Percentiles rank a stretch among this genome's conserved stretches.
phyloP scores from a whole-genome alignment of 192 early-diverging fungal species.

The Glomus cerebriforme region DNA sequence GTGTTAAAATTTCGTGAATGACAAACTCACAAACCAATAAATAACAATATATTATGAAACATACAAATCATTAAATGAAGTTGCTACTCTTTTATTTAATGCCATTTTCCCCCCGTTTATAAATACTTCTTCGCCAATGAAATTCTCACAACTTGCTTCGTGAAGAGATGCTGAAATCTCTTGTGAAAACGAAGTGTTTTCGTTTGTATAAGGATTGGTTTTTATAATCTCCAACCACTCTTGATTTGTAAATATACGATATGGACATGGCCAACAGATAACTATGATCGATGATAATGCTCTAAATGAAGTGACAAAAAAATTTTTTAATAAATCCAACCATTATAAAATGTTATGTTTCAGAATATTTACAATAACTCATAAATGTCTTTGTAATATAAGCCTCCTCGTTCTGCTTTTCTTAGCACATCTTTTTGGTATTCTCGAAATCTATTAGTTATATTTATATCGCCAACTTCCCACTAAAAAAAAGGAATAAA shows the following conservation, averaged over 20 bases:
- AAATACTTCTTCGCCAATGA: conserved; percentile 27
- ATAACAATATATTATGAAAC: conserved; percentile 28
- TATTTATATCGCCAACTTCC: conserved; percentile 1
- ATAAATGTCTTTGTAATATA: conserved; percentile 8
- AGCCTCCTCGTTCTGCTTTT: conserved; percentile 9
- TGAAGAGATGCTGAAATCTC: conserved; percentile 34
- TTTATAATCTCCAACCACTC: conserved; percentile 31
- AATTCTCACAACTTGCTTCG: conserved; percentile 28
- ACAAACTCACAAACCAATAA: background rate
- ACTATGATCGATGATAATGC: conserved; percentile 35
- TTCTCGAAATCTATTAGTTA: conserved; percentile 19
- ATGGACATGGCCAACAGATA: conserved; percentile 31
- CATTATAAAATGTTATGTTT: conserved; percentile 23
- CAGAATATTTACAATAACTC: conserved; percentile 21
- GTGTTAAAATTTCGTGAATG: conserved; percentile 5
- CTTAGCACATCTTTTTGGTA: conserved; percentile 17
- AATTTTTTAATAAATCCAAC: conserved; percentile 22
- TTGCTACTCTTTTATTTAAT: conserved; percentile 28
- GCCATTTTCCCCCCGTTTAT: conserved; percentile 26
- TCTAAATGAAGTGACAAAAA: conserved; percentile 32
- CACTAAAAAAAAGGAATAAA: conserved; percentile 19
- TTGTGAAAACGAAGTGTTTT: conserved; percentile 24
- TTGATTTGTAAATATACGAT: conserved; percentile 33
- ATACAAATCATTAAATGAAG: conserved; percentile 33
- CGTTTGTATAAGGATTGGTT: conserved; percentile 29